These are phyloP conservation scores for Wickerhamomyces chaumierensis DNA, from an alignment of 805 yeast genomes.

Conservation along the genomic window DNA sequence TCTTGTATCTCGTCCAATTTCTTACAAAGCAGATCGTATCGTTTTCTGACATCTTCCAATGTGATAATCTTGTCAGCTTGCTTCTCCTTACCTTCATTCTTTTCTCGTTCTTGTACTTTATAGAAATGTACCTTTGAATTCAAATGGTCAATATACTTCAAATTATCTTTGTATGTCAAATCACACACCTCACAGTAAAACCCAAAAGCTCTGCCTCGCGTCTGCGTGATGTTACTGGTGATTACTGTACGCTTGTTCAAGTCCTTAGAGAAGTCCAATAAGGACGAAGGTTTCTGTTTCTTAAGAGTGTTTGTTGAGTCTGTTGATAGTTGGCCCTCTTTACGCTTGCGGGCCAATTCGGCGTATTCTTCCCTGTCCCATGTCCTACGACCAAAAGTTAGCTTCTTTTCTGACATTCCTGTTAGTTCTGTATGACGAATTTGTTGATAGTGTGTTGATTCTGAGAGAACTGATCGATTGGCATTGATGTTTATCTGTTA, in stretches of 20 bases:
- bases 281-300: constrained; percentile 4
- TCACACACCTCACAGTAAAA: constrained; percentile 78
- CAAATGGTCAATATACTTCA: constrained; percentile 74
- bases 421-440: too few relatives aligned
- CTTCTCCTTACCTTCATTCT: constrained; percentile 22
- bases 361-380: constrained; percentile 68
- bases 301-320: background rate
- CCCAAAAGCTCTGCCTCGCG: constrained; percentile 58
- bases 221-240: constrained; percentile 20
- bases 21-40: constrained; percentile 25
- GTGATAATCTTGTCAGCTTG: constrained; percentile 22
- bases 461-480: too few relatives aligned
- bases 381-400: constrained; percentile 45
- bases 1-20: constrained; percentile 16
- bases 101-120: constrained; percentile 26
- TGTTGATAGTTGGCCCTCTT: constrained; percentile 1
- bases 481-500: too few relatives aligned
- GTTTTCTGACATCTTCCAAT: constrained; percentile 33
- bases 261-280: constrained; percentile 16
- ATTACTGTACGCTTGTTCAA: constrained; percentile 24
- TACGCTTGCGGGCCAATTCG: constrained; percentile 27
- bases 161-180: constrained; percentile 70
- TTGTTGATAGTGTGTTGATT: too few relatives aligned
- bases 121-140: constrained; percentile 60
- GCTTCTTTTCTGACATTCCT: constrained; percentile 6